phyloP scores from a whole-genome alignment of 768 basidiomycete species.

The Xanthoconium purpureum region DNA sequence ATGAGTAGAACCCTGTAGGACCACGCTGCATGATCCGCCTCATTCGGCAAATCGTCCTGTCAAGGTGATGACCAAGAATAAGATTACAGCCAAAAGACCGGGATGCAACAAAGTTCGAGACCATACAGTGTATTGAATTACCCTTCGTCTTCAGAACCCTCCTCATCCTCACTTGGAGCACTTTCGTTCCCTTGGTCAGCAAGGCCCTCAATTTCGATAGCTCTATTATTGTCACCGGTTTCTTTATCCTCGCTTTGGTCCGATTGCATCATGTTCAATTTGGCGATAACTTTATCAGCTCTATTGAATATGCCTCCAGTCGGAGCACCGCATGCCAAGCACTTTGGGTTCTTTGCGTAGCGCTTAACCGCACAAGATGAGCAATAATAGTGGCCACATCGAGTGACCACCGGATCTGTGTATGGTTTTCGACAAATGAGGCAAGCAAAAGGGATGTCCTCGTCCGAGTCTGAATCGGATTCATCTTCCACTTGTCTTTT shows the following conservation, averaged over 20 bases:
- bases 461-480: slow-evolving; percentile 69
- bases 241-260: slow-evolving; percentile 48
- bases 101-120: slow-evolving; percentile 33
- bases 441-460: slow-evolving; percentile 98
- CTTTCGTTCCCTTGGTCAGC: slow-evolving; percentile 26
- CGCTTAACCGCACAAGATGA: slow-evolving; percentile 93
- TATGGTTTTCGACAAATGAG: slow-evolving; percentile 93
- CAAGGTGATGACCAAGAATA: slow-evolving; percentile 17
- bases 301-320: slow-evolving; percentile 97
- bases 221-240: slow-evolving; percentile 36
- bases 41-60: slow-evolving; percentile 19
- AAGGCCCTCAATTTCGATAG: slow-evolving; percentile 63
- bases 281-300: slow-evolving; percentile 89
- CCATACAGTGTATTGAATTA: slow-evolving; percentile 23
- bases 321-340: slow-evolving; percentile 87
- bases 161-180: slow-evolving; percentile 27
- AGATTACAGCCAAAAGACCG: slow-evolving; percentile 26
- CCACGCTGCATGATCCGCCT: slow-evolving; percentile 15
- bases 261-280: slow-evolving; percentile 71
- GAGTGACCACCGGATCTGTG: slow-evolving; percentile 92
- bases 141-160: slow-evolving; percentile 32
- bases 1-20: slow-evolving; percentile 2
- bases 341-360: slow-evolving; percentile 92
- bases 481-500: slow-evolving; percentile 53
- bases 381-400: slow-evolving; percentile 97